Conservation (phyloP, 257 asterid genomes). For the Capsicum chinense region DNA sequence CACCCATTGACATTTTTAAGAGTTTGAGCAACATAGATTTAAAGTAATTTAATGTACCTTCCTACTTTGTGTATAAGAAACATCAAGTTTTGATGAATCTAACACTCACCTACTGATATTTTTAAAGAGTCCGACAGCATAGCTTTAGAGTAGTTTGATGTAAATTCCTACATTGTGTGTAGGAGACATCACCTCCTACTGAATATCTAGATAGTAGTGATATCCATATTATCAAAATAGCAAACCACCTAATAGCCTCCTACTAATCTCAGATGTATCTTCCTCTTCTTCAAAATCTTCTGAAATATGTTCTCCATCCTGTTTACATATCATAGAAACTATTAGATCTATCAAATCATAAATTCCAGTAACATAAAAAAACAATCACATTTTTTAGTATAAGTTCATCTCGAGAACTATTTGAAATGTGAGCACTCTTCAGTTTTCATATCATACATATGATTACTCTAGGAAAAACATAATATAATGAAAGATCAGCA, state of each 20-base stretch:
- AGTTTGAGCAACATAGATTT: no score
- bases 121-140: no score
- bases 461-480: neutral
- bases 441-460: slow-evolving; percentile 10
- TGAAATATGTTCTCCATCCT: slow-evolving; percentile 57
- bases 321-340: slow-evolving; percentile 32
- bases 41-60: no score
- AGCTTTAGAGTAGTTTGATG: slow-evolving; percentile 57
- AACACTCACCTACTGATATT: no score
- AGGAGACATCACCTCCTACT: slow-evolving; percentile 47
- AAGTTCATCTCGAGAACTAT: neutral
- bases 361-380: neutral
- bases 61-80: no score
- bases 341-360: neutral
- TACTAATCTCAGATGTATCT: slow-evolving; percentile 69
- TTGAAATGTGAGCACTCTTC: slow-evolving; percentile 6
- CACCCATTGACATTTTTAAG: no score
- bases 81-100: slow-evolving; percentile 40
- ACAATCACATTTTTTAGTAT: neutral
- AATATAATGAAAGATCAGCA: slow-evolving; percentile 6
- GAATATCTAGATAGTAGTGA: slow-evolving; percentile 91
- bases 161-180: slow-evolving; percentile 52
- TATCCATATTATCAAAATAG: slow-evolving; percentile 84
- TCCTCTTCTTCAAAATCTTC: slow-evolving; percentile 70
- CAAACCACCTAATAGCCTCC: slow-evolving; percentile 94